phyloP scores from a whole-genome alignment of 352 stramenopile species.

The Paralagenidium karlingii region DNA sequence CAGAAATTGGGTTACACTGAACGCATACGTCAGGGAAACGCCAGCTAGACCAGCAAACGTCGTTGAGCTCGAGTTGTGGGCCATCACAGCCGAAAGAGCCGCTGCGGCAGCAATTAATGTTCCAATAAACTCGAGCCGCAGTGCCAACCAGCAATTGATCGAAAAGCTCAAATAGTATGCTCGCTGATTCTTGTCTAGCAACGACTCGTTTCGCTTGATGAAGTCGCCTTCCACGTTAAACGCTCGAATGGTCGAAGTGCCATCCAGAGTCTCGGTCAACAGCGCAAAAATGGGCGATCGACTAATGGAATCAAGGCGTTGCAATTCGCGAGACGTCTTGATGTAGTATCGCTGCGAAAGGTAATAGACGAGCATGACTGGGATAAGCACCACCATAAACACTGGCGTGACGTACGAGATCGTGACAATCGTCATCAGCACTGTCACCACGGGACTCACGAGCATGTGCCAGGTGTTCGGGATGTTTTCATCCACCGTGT shows the following conservation, averaged over 20 bases:
- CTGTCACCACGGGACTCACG: conserved; percentile 21
- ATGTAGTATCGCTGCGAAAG: conserved; percentile 89
- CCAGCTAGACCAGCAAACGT: conserved; percentile 51
- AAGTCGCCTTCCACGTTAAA: conserved; percentile 10
- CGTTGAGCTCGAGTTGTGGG: conserved; percentile 16
- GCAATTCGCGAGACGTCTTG: conserved; percentile 84
- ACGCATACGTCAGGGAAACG: conserved; percentile 79
- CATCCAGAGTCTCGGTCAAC: conserved; percentile 89
- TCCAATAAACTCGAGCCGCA: conserved; percentile 83
- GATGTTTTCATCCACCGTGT: conserved; percentile 82
- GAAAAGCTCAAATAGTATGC: conserved; percentile 87
- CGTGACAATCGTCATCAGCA: conserved; percentile 46
- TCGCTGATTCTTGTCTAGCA: conserved; percentile 40
- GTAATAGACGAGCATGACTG: conserved; percentile 57
- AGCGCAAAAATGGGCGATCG: conserved; percentile 92
- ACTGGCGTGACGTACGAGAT: conserved; percentile 48
- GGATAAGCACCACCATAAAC: conserved; percentile 63
- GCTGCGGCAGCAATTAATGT: conserved; percentile 84
- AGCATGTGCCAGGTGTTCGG: conserved; percentile 14
- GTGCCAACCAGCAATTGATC: conserved; percentile 92
- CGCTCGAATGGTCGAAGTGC: conserved; percentile 83
- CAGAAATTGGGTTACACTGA: conserved; percentile 74
- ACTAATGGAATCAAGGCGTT: conserved; percentile 92
- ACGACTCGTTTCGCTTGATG: neutral
- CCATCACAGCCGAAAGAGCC: conserved; percentile 68